Evolutionary conservation across 2,329 filamentous ascomycete genomes (phyloP).

Genomic region (Penicillium sp.): DNA sequence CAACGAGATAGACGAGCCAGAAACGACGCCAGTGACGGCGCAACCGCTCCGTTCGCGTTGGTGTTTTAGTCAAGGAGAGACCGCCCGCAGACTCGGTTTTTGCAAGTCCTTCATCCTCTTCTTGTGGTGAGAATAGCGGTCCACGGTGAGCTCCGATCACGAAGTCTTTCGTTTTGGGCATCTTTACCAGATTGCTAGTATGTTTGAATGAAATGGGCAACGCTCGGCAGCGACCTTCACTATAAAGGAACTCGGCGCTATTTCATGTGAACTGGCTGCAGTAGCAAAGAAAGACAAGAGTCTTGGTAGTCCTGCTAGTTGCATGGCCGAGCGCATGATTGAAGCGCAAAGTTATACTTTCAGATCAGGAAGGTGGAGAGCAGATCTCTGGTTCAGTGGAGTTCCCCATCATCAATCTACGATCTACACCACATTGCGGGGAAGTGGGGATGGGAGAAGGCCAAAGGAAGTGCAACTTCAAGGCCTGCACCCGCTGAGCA

Average conservation of each 20-base stretch:
- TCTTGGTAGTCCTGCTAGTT: background rate
- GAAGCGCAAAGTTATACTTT: background rate
- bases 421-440: constrained; percentile 6
- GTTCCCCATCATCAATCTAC: background rate
- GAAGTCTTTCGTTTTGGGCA: constrained; percentile 12
- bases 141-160: constrained; percentile 23
- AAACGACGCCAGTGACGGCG: constrained; percentile 50
- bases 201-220: background rate
- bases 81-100: constrained; percentile 20
- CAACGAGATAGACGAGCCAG: constrained; percentile 52
- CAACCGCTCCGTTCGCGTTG: constrained; percentile 37
- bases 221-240: background rate
- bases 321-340: background rate
- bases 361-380: background rate
- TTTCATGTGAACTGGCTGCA: background rate
- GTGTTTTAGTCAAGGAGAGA: constrained; percentile 14
- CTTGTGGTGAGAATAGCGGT: constrained; percentile 15
- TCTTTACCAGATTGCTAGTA: background rate
- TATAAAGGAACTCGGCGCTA: background rate
- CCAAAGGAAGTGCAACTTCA: background rate
- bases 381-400: background rate
- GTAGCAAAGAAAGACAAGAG: background rate
- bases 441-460: background rate
- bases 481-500: background rate
- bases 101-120: constrained; percentile 12